Percentiles rank a stretch among this genome's conserved stretches.
Evolutionary conservation across 2,329 filamentous ascomycete genomes (phyloP).

Genomic region (Dactylellina cionopaga): DNA sequence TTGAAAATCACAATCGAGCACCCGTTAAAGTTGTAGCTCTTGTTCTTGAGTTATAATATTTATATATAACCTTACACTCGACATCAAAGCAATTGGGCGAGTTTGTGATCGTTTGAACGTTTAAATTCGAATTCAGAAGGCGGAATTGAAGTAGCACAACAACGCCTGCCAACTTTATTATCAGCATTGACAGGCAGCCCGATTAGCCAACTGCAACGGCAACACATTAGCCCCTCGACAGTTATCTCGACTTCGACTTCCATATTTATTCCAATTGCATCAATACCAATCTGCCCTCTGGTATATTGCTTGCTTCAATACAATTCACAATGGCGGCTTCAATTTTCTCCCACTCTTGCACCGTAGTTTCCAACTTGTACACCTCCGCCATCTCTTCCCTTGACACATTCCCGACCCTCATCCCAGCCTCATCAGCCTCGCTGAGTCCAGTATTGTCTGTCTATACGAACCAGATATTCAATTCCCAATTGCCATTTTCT

Average conservation of each 20-base stretch:
- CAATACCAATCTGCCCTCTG: not conserved
- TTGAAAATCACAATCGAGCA: not conserved
- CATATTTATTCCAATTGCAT: not conserved
- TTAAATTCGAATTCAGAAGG: slow-evolving; percentile 11
- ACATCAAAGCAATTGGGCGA: slow-evolving; percentile 16
- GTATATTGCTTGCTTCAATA: not conserved
- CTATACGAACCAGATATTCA: slow-evolving; percentile 36
- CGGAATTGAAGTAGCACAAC: slow-evolving; percentile 20
- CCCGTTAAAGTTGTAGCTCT: no score
- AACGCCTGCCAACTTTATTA: slow-evolving; percentile 15
- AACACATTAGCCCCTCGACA: slow-evolving; percentile 13
- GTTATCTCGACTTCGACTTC: not conserved
- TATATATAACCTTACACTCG: no score
- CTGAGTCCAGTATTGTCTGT: slow-evolving; percentile 32
- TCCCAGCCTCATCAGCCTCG: slow-evolving; percentile 24
- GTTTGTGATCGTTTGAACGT: not conserved
- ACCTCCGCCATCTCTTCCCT: slow-evolving; percentile 40
- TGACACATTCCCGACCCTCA: slow-evolving; percentile 38
- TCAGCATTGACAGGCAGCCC: slow-evolving; percentile 16
- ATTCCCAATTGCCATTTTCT: slow-evolving; percentile 26
- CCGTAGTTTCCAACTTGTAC: slow-evolving; percentile 38
- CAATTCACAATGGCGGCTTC: slow-evolving; percentile 23
- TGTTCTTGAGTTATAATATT: no score
- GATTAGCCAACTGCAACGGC: slow-evolving; percentile 20
- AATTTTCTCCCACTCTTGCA: slow-evolving; percentile 39